Evolutionary conservation across 495 filamentous ascomycete species (phyloP), one percentile per base, ranked within the genome.

Genomic region (Durotheca rogersii): DNA sequence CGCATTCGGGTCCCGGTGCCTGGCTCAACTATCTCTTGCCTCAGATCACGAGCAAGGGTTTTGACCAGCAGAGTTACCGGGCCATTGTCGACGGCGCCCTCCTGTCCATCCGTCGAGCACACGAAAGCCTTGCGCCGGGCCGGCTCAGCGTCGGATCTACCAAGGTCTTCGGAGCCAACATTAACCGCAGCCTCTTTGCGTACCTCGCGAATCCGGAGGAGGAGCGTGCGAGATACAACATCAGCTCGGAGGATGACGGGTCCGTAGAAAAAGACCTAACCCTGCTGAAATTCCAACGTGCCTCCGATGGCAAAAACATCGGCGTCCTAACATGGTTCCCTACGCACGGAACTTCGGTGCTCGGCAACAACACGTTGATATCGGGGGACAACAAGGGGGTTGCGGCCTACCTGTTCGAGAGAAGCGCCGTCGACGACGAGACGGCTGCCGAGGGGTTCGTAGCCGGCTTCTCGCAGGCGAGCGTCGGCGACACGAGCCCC

Each of bases 11-110:
- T 0, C 91, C 92, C 10, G 92, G 85, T 2, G 92, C 88, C 15
- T 98, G 90, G 91, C 76, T 95, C 53, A 98, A 98, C 65, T 98
- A 98, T 65, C 78, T 98, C 4, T 75, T 98, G 15, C 92, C 93
- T 7, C 93, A 96, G 66, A 88, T 98, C 58, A 95, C 92, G 0
- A 91, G 86, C 60, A 81, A 81, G 48, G 92, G 92, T 0, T 96
- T 98, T 55, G 80, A 95, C 67, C 82, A 82, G 57, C 90, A 95
- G 66, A 90, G 88, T 54, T 96, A 93, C 62, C 80, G 82, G 29
- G 90, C 92, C 7, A 88, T 98, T 50, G 89, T 98, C 1, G 86
- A 95, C 51, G 93, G 93, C 1, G 83, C 89, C 7, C 52, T 95
- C 7, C 65, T 85, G 10, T 93, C 90, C 16, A 92, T 98, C 56